Evolutionary conservation across 352 stramenopile genomes (phyloP).

Genomic region (Globisporangium parvum): DNA sequence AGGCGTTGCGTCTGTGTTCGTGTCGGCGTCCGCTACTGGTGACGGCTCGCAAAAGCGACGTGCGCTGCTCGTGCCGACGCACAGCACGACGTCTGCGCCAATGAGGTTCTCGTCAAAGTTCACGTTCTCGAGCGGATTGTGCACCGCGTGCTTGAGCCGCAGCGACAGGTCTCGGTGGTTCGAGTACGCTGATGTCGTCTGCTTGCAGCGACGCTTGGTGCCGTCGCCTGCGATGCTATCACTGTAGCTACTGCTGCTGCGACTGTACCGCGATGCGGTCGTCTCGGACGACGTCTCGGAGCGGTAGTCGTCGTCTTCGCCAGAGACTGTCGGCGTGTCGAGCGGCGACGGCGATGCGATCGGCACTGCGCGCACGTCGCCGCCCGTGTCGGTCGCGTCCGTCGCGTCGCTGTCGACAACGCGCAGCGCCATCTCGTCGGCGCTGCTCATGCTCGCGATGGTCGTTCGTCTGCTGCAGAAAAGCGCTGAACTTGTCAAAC

Average conservation of each 20-base stretch:
- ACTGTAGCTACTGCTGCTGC: not conserved
- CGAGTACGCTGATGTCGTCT: constrained; percentile 39
- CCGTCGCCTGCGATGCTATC: not conserved
- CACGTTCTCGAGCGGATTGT: constrained; percentile 15
- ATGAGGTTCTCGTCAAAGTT: constrained; percentile 57
- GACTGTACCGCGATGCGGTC: constrained; percentile 16
- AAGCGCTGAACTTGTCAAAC: not conserved
- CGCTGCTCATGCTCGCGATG: not conserved
- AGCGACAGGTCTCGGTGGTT: constrained; percentile 60
- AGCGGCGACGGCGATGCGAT: constrained; percentile 30
- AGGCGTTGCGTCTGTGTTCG: not conserved
- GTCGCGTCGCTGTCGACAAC: not conserved
- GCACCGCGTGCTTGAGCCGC: constrained; percentile 49
- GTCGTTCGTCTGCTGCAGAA: no score
- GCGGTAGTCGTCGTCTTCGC: constrained; percentile 73
- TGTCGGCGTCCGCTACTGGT: not conserved
- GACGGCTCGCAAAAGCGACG: constrained; percentile 3
- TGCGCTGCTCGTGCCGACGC: constrained; percentile 31
- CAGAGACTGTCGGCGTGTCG: constrained; percentile 46
- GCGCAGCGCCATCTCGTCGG: not conserved
- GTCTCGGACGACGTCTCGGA: constrained; percentile 72
- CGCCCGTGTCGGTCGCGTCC: not conserved
- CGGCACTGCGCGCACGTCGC: not conserved
- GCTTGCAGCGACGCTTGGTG: constrained; percentile 18
- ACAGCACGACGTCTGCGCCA: constrained; percentile 69